phyloP scores from a whole-genome alignment of 768 basidiomycete genomes.

The Russula lepida region DNA sequence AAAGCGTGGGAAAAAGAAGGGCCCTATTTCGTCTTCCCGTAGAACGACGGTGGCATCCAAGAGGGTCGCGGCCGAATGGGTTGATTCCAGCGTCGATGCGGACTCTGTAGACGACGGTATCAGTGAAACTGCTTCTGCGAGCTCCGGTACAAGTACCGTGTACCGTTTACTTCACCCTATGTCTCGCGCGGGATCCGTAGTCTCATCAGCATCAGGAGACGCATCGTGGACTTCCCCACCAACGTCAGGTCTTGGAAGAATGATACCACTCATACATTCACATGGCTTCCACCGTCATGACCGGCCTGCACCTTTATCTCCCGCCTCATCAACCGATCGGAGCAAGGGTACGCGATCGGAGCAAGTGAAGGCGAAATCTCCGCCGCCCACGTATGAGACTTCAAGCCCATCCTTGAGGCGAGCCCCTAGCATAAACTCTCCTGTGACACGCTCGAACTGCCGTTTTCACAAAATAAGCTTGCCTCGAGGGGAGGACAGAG shows the following conservation, averaged over 20 bases:
- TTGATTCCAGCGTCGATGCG: constrained; percentile 8
- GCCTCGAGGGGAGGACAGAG: constrained; percentile 44
- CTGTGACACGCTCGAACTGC: constrained; percentile 60
- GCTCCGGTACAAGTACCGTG: constrained; percentile 34
- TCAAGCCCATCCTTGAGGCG: constrained; percentile 10
- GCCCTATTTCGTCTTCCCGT: not conserved
- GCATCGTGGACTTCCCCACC: constrained; percentile 23
- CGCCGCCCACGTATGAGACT: constrained; percentile 1
- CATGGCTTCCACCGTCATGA: constrained; percentile 27
- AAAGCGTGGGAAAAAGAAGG: constrained; percentile 2
- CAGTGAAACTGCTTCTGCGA: constrained; percentile 27
- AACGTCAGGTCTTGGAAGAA: constrained; percentile 11
- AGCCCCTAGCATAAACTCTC: constrained; percentile 30
- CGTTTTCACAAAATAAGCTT: constrained; percentile 62
- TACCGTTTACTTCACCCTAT: constrained; percentile 29
- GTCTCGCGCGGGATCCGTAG: constrained; percentile 42
- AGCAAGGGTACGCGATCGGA: constrained; percentile 9
- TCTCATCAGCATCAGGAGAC: constrained; percentile 27
- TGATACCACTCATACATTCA: constrained; percentile 25
- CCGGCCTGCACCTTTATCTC: constrained; percentile 12
- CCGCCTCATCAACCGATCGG: not conserved
- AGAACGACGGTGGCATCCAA: constrained; percentile 2
- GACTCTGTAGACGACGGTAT: constrained; percentile 21
- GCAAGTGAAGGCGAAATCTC: constrained; percentile 5
- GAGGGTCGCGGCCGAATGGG: not conserved